Percentiles rank a stretch among this genome's conserved stretches.
phyloP scores from a whole-genome alignment of 1,284 basidiomycete species.

The Leccinum insigne region DNA sequence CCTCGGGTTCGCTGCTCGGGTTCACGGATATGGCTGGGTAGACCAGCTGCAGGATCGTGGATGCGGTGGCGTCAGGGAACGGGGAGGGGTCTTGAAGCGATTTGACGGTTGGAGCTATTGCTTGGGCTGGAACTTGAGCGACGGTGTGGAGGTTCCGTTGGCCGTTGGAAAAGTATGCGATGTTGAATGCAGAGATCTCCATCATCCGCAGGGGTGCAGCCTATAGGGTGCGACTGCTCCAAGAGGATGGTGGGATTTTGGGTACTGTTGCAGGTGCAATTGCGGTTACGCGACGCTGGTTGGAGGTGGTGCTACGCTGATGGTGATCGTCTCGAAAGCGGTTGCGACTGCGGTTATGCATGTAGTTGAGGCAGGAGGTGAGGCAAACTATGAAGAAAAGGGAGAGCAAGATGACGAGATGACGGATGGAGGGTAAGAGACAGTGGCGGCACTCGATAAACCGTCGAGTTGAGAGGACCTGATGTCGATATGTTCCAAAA shows the following conservation, averaged over 20 bases:
- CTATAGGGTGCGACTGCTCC: constrained; percentile 43
- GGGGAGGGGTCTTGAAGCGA: constrained; percentile 3
- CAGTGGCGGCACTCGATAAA: too few species aligned
- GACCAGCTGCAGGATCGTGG: constrained; percentile 52
- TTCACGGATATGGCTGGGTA: constrained; percentile 68
- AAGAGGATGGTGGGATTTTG: constrained; percentile 13
- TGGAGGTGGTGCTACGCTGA: constrained; percentile 6
- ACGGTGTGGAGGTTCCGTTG: constrained; percentile 60
- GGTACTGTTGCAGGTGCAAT: constrained; percentile 20
- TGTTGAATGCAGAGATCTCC: constrained; percentile 59
- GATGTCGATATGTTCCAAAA: too few species aligned
- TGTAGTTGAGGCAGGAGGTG: not conserved
- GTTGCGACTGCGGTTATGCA: constrained; percentile 13
- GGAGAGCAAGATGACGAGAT: too few species aligned
- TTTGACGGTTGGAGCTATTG: constrained; percentile 26
- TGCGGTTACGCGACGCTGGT: constrained; percentile 22
- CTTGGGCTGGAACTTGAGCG: constrained; percentile 43
- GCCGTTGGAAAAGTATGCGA: constrained; percentile 57
- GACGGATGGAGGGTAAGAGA: too few species aligned
- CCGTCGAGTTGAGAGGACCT: too few species aligned
- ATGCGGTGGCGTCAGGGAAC: constrained; percentile 27
- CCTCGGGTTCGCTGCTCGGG: constrained; percentile 51
- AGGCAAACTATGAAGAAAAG: not conserved
- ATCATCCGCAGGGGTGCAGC: constrained; percentile 50
- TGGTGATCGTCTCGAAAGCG: constrained; percentile 11